A percentile compares a stretch with the other conserved stretches of the same genome.
Conservation (phyloP, 768 basidiomycete genomes). For the Nidularia pulvinata region DNA sequence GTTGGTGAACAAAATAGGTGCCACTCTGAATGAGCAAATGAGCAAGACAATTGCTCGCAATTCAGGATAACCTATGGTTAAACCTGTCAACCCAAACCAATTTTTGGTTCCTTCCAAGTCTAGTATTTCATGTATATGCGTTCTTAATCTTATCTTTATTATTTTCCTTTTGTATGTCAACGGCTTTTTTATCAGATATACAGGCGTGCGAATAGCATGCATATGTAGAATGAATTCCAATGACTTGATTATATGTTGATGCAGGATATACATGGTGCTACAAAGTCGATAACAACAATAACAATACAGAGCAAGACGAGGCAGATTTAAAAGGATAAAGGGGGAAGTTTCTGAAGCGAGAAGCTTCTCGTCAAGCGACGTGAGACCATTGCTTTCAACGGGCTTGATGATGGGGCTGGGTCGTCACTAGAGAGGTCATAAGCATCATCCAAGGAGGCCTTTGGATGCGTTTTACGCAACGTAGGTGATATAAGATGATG, state of each 20-base stretch:
- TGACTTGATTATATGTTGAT: not conserved
- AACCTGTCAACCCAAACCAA: not conserved
- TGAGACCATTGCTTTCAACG: not conserved
- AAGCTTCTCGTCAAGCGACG: not conserved
- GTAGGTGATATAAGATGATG: constrained; percentile 65
- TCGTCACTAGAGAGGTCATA: not conserved
- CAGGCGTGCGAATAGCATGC: too few relatives aligned
- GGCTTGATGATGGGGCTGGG: not conserved
- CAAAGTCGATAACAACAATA: not conserved
- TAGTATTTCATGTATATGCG: not conserved
- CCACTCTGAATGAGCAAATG: constrained; percentile 44
- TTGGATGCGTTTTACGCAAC: constrained; percentile 21
- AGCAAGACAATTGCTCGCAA: constrained; percentile 15
- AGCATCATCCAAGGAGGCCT: not conserved
- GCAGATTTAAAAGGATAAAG: not conserved
- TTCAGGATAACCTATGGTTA: not conserved
- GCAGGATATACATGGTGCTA: not conserved
- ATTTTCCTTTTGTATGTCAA: not conserved
- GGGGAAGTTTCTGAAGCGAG: not conserved
- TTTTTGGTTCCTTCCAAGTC: not conserved
- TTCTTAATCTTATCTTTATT: not conserved
- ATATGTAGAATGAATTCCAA: not conserved
- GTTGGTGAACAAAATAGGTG: constrained; percentile 44
- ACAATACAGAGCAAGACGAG: not conserved
- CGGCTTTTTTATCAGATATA: not conserved